Percentiles rank a stretch among this genome's conserved stretches.
Conservation (phyloP, 352 stramenopile species). For the Globisporangium cylindrosporum region DNA sequence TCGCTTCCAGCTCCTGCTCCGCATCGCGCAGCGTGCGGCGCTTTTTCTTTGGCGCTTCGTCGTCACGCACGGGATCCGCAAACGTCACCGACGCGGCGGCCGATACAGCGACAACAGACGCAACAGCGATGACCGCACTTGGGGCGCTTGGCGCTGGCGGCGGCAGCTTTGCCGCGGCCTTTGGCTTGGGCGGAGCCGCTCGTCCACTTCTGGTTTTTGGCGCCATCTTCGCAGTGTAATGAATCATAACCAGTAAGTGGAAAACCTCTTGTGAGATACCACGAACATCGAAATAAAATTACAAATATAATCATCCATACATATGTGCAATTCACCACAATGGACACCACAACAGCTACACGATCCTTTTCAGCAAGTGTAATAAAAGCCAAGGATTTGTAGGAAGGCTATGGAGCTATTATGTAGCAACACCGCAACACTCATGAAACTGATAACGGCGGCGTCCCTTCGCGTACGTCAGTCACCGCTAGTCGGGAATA, state of each 20-base stretch:
- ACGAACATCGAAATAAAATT: no score
- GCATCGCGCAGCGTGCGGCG: slow-evolving; percentile 68
- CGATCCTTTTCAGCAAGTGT: no score
- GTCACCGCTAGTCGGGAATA: background rate
- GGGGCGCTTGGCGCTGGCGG: background rate
- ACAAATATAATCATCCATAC: no score
- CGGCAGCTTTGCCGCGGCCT: background rate
- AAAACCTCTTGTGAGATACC: no score
- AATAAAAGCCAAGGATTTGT: no score
- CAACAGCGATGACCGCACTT: no score
- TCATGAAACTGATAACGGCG: background rate
- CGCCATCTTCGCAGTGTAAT: background rate
- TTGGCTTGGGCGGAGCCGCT: background rate
- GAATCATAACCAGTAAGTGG: background rate
- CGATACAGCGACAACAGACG: background rate
- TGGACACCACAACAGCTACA: no score
- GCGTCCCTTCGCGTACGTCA: slow-evolving; percentile 6
- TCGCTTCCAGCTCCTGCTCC: slow-evolving; percentile 53
- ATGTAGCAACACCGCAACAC: no score
- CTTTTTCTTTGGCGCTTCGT: slow-evolving; percentile 52
- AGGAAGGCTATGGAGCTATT: no score
- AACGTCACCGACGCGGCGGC: background rate
- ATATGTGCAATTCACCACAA: no score
- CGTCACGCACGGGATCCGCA: slow-evolving; percentile 4
- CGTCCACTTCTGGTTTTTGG: slow-evolving; percentile 10